Base-by-base conservation (phyloP, 441 rosid species). In the Pelargonium cotyledonis region DNA sequence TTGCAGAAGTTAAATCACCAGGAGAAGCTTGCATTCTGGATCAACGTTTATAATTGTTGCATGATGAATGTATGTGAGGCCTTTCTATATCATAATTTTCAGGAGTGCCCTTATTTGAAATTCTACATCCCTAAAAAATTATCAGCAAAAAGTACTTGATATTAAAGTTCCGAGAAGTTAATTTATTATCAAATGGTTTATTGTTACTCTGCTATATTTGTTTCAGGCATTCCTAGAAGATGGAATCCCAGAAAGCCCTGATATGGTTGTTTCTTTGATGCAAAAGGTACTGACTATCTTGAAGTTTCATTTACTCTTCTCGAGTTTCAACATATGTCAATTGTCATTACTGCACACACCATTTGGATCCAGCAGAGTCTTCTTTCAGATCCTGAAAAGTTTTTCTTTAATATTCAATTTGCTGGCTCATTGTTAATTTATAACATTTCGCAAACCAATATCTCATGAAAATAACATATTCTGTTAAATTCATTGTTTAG, bases 211-310 rank as follows among this genome's bases (percentile, higher is more conserved):
- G 31, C 31, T 29, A 29, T 51, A 51, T n/a, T 51, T 51, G 58
- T 51, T 51, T 23, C 85, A 92, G 96, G 92, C 89, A 65, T 87
- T 87, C 76, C 81, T 87, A 55, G 92, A 92, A 74, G 77, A 83
- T 68, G 97, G 96, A 77, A 78, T 90, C 73, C 89, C 91, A 11
- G 87, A 88, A 67, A 82, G 79, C 70, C 89, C 92, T 4, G 85
- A 87, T 66, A 75, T 80, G 80, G 83, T 90, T 64, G 85, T 82
- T 69, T 83, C 78, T 41, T 70, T 86, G 67, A 92, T 85, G 97
- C 85, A 68, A 61, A 82, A 88, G 92, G 98, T 89, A 80, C 61
- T 70, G 35, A 38, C 5, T 15, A 51, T 51, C 58, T 51, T 51
- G 40, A 35, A 35, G 40, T 35, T 35, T 35, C 40, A 35, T 35